Conservation (phyloP, 2,329 filamentous ascomycete species). For the Berkeleyomyces basicola region DNA sequence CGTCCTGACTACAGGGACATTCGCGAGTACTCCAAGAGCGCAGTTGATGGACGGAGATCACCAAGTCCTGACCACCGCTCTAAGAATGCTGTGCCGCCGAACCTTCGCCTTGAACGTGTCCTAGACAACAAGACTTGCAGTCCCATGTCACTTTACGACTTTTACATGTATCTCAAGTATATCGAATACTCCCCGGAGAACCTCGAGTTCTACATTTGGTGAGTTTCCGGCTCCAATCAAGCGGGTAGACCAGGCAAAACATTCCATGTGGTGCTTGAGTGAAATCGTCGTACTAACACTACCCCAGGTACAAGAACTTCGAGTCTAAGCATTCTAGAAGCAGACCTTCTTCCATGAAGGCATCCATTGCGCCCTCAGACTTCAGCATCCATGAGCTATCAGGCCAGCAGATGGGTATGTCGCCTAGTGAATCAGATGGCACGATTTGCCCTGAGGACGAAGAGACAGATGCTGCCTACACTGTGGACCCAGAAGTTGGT, state of each 20-base stretch:
- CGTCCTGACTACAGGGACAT: constrained; percentile 33
- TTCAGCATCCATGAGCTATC: constrained; percentile 9
- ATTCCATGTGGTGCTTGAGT: background rate
- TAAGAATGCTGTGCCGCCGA: constrained; percentile 23
- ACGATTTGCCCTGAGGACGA: constrained; percentile 17
- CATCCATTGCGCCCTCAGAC: constrained; percentile 10
- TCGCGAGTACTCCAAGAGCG: constrained; percentile 26
- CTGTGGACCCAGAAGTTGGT: constrained; percentile 22
- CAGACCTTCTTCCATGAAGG: constrained; percentile 13
- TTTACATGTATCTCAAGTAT: constrained; percentile 34
- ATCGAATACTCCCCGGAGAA: constrained; percentile 33
- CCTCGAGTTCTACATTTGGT: constrained; percentile 34
- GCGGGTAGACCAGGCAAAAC: too few species aligned
- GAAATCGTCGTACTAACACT: background rate
- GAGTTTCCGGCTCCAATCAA: constrained; percentile 11
- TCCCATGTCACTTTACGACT: constrained; percentile 33
- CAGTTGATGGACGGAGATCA: constrained; percentile 22
- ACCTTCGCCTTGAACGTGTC: constrained; percentile 28
- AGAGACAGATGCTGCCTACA: constrained; percentile 20
- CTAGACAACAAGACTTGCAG: constrained; percentile 33
- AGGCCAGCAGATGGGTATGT: background rate
- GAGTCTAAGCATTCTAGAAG: constrained; percentile 17
- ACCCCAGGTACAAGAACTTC: constrained; percentile 28
- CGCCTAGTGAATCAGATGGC: constrained; percentile 1
- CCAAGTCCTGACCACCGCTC: constrained; percentile 23